Conservation (phyloP, 2,329 filamentous ascomycete genomes). For the Trichophyton schoenleinii region DNA sequence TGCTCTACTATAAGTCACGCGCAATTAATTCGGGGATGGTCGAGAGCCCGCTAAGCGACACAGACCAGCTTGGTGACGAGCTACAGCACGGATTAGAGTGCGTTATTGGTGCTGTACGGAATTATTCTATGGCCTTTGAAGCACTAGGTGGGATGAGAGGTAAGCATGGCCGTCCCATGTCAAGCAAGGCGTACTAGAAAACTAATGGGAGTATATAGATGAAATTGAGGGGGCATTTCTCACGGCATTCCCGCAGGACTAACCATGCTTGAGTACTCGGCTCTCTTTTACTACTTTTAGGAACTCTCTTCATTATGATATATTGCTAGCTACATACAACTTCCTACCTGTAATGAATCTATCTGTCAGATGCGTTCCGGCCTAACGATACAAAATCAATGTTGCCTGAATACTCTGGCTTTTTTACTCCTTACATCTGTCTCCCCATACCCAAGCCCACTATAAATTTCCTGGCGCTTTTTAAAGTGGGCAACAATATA, state of each 20-base stretch:
- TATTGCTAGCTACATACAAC: too few species aligned
- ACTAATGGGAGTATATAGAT: constrained; percentile 18
- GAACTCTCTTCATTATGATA: not conserved
- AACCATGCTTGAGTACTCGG: not conserved
- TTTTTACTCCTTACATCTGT: not conserved
- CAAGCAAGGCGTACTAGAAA: too few species aligned
- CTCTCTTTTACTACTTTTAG: not conserved
- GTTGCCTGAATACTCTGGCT: not conserved
- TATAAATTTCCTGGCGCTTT: not conserved
- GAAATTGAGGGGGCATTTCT: constrained; percentile 33
- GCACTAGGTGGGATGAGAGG: constrained; percentile 35
- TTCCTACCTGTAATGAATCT: too few species aligned
- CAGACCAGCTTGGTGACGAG: constrained; percentile 25
- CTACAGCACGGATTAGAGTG: constrained; percentile 27
- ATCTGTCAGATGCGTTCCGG: not conserved
- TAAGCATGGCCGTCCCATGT: constrained; percentile 8
- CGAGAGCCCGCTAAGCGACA: constrained; percentile 14
- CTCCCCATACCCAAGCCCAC: not conserved
- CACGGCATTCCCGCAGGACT: constrained; percentile 27
- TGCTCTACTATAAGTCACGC: constrained; percentile 33
- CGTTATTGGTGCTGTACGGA: constrained; percentile 26
- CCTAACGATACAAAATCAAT: not conserved
- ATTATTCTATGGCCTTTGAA: constrained; percentile 33
- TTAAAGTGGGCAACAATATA: not conserved
- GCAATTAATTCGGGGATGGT: constrained; percentile 23